Evolutionary conservation across 2,329 filamentous ascomycete genomes (phyloP).

Genomic region (Hymenoscyphus repandus): DNA sequence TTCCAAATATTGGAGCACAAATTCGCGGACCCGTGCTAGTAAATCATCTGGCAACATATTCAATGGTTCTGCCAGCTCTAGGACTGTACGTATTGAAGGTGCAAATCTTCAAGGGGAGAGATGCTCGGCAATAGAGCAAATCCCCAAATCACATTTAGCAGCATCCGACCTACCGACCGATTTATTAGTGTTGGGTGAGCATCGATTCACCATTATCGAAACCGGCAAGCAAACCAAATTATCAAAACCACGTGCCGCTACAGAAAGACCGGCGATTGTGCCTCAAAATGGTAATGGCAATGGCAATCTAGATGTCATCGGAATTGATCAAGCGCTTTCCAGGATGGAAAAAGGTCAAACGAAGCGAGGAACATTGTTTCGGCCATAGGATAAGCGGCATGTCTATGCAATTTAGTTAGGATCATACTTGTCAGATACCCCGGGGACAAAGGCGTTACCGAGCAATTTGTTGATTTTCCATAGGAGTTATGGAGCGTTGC

Average conservation of each 20-base stretch:
- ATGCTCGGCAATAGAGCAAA: constrained; percentile 29
- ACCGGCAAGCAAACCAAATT: constrained; percentile 13
- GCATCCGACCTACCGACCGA: constrained; percentile 19
- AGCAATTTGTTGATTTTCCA: not conserved
- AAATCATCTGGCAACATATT: constrained; percentile 24
- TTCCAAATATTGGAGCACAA: constrained; percentile 29
- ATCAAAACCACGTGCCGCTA: constrained; percentile 2
- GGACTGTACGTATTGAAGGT: constrained; percentile 27
- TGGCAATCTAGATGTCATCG: constrained; percentile 52
- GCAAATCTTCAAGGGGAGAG: constrained; percentile 31
- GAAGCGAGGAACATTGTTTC: constrained; percentile 19
- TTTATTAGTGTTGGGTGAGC: constrained; percentile 29
- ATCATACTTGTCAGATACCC: constrained; percentile 8
- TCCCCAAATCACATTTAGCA: constrained; percentile 13
- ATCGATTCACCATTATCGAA: constrained; percentile 26
- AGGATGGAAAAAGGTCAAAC: constrained; percentile 40
- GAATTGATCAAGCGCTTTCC: constrained; percentile 56
- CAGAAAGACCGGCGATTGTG: constrained; percentile 17
- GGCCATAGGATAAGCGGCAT: not conserved
- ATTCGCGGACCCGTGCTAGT: constrained; percentile 16
- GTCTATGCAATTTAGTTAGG: constrained; percentile 6
- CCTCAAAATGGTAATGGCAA: constrained; percentile 19
- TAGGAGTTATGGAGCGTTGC: not conserved
- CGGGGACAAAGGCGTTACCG: not conserved
- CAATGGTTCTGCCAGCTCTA: constrained; percentile 17